These are phyloP conservation scores for Cystobasidium tubakii DNA, from an alignment of 768 basidiomycete genomes.

Conservation along the genomic window DNA sequence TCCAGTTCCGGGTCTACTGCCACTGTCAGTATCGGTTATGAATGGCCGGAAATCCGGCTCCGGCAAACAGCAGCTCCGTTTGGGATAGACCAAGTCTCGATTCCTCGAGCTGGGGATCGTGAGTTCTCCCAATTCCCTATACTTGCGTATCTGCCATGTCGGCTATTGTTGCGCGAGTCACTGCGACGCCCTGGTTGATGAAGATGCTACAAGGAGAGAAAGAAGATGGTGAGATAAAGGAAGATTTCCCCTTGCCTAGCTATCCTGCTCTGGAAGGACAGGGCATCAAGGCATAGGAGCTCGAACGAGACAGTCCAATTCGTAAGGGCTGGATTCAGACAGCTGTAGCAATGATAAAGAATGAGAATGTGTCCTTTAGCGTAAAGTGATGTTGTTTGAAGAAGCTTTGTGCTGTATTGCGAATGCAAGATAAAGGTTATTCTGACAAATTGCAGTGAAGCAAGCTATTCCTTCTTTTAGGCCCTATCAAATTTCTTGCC, in stretches of 20 bases:
- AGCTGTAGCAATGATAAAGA: no score
- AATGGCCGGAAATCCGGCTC: no score
- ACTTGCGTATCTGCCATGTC: neutral
- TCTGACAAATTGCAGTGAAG: neutral
- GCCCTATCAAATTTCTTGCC: neutral
- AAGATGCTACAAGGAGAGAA: neutral
- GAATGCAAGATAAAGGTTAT: neutral
- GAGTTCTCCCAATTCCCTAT: no score
- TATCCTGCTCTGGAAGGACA: neutral
- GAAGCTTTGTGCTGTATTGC: neutral
- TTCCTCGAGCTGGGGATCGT: slow-evolving; percentile 14
- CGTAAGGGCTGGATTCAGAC: no score
- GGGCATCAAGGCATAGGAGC: neutral
- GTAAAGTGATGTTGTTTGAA: no score
- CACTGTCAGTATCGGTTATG: no score
- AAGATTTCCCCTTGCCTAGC: neutral
- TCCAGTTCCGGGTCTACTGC: no score
- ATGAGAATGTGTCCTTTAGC: no score
- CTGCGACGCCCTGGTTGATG: neutral
- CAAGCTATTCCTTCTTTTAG: neutral
- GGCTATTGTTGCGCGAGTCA: neutral
- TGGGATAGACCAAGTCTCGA: no score
- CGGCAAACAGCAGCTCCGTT: no score
- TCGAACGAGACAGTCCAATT: no score
- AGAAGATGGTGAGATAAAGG: neutral